These are phyloP conservation scores for Lathyrus sativus DNA, from an alignment of 306 rosid genomes.

Conservation along the genomic window DNA sequence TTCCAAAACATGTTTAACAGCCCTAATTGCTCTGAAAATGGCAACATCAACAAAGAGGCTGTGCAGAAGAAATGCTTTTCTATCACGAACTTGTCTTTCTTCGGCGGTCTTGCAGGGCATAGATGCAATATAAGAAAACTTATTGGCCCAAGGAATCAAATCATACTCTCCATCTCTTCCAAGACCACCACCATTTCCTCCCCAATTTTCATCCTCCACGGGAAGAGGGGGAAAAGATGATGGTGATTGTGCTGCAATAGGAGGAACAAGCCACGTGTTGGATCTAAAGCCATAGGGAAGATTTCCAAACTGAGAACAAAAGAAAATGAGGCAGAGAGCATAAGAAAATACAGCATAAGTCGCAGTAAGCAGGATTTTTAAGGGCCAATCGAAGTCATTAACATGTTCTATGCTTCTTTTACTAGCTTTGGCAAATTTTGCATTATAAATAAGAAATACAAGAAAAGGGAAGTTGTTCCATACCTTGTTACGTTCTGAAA, in stretches of 20 bases:
- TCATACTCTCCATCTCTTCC: conserved; percentile 81
- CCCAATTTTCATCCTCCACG: conserved; percentile 86
- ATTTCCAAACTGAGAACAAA: conserved; percentile 81
- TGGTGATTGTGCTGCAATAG: conserved; percentile 72
- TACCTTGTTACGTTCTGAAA: conserved; percentile 92
- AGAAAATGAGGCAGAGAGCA: conserved; percentile 19
- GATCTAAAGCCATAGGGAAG: conserved; percentile 95
- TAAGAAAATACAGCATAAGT: conserved; percentile 11
- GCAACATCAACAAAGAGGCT: conserved; percentile 89
- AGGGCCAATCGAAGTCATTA: conserved; percentile 5
- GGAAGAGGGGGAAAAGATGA: conserved; percentile 79
- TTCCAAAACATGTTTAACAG: conserved; percentile 61
- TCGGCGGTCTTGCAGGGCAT: conserved; percentile 94
- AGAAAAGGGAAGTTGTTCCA: conserved; percentile 1
- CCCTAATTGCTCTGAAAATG: conserved; percentile 75
- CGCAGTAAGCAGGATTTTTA: conserved; percentile 18
- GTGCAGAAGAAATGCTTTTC: conserved; percentile 96
- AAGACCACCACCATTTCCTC: conserved; percentile 94
- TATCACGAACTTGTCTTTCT: conserved; percentile 90
- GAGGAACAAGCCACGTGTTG: conserved; percentile 97
- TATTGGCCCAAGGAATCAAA: conserved; percentile 84
- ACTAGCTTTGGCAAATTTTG: conserved; percentile 2
- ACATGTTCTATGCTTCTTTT: conserved; percentile 10
- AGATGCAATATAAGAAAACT: conserved; percentile 77
- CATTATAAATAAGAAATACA: background rate